A percentile compares a stretch with the other conserved stretches of the same genome.
Evolutionary conservation across 257 asterid genomes (phyloP).

Genomic region (Forsythia suspensa): DNA sequence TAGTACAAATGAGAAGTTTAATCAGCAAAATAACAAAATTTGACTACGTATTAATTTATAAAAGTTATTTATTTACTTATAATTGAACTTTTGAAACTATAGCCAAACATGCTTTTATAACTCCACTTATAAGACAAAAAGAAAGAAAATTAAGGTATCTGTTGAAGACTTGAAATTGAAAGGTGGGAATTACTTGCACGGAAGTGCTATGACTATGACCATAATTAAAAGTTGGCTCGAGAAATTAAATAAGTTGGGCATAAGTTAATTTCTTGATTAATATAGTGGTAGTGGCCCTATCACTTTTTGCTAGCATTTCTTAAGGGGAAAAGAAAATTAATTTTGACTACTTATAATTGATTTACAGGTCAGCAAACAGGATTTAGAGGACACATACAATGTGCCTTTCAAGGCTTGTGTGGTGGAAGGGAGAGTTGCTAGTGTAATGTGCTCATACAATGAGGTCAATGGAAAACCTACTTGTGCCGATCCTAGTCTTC

Average conservation of each 20-base stretch:
- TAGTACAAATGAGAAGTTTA: no score
- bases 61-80: no score
- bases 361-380: slow-evolving; percentile 81
- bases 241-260: background rate
- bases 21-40: no score
- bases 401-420: slow-evolving; percentile 96
- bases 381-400: slow-evolving; percentile 86
- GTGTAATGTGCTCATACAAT: slow-evolving; percentile 96
- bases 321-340: background rate
- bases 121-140: no score
- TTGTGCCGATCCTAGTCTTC: slow-evolving; percentile 86
- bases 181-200: slow-evolving; percentile 31
- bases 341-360: background rate
- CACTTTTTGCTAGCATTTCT: background rate
- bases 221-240: slow-evolving; percentile 4
- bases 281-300: background rate
- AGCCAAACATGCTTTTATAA: no score
- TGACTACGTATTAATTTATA: no score
- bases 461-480: slow-evolving; percentile 93
- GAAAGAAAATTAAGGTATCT: no score
- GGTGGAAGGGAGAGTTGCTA: slow-evolving; percentile 78
- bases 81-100: no score
- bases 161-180: background rate
- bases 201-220: slow-evolving; percentile 16
- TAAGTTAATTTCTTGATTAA: background rate